phyloP scores from a whole-genome alignment of 176 grass and related monocot species.

The Miscanthus lutarioriparius region DNA sequence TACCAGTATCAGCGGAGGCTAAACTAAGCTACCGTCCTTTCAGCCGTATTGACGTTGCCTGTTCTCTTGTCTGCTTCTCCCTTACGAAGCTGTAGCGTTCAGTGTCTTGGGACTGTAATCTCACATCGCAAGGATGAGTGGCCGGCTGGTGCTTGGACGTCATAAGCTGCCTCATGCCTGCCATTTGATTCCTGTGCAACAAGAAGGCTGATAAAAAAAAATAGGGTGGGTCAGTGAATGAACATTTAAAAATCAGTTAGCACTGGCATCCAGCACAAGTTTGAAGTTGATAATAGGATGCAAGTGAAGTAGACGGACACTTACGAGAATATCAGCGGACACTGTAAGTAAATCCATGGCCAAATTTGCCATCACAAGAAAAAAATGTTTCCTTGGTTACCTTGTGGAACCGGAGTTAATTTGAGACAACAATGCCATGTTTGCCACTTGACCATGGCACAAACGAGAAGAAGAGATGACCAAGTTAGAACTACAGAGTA shows the following conservation, averaged over 20 bases:
- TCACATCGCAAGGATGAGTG: constrained; percentile 13
- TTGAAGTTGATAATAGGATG: not conserved
- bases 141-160: constrained; percentile 27
- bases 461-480: not conserved
- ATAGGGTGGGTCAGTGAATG: not conserved
- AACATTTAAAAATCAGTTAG: not conserved
- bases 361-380: not conserved
- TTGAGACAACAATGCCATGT: not conserved
- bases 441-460: not conserved
- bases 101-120: constrained; percentile 31
- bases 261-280: not conserved
- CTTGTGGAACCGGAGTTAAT: not conserved
- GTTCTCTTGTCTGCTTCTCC: constrained; percentile 39
- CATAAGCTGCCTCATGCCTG: constrained; percentile 31
- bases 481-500: not conserved
- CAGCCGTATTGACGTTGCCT: not conserved
- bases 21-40: constrained; percentile 2
- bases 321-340: not conserved
- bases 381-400: not conserved
- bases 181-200: constrained; percentile 7
- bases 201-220: not conserved
- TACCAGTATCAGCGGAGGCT: not conserved
- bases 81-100: not conserved
- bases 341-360: not conserved
- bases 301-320: not conserved